phyloP scores from a whole-genome alignment of 331 rosid species.

The Stylosanthes scabra region DNA sequence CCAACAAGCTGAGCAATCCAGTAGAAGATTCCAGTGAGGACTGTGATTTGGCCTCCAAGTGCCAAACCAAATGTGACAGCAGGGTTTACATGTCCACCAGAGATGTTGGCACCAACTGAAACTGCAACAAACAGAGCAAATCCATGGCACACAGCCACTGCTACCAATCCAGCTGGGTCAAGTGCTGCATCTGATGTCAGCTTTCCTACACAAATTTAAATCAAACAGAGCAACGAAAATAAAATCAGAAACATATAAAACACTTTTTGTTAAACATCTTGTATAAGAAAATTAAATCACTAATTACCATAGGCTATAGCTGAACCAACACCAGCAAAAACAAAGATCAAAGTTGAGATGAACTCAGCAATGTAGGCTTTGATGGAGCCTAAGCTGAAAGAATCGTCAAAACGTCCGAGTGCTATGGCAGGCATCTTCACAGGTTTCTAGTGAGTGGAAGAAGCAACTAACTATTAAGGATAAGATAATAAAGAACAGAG shows the following conservation, averaged over 20 bases:
- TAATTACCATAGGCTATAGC: constrained; percentile 74
- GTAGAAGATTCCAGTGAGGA: constrained; percentile 85
- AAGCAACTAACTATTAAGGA: constrained; percentile 26
- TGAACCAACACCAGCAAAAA: constrained; percentile 92
- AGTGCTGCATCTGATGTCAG: constrained; percentile 82
- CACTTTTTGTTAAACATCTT: no score
- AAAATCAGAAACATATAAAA: no score
- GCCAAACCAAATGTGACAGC: constrained; percentile 96
- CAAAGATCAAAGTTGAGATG: constrained; percentile 89
- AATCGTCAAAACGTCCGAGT: constrained; percentile 76
- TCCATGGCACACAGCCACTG: constrained; percentile 81
- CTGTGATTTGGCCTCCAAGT: constrained; percentile 86
- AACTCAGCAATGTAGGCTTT: constrained; percentile 91
- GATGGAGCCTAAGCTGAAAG: constrained; percentile 68
- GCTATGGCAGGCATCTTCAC: constrained; percentile 73
- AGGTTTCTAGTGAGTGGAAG: constrained; percentile 52
- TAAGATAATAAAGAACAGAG: constrained; percentile 38
- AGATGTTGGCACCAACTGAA: constrained; percentile 81
- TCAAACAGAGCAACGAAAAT: no score
- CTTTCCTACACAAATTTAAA: constrained; percentile 54
- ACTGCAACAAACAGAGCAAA: constrained; percentile 93
- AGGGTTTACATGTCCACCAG: constrained; percentile 96
- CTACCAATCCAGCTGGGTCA: constrained; percentile 79
- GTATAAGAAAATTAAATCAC: background rate
- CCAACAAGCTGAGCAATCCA: constrained; percentile 92